Conservation (phyloP, 2,329 filamentous ascomycete genomes). For the Calonectria hawksworthii region DNA sequence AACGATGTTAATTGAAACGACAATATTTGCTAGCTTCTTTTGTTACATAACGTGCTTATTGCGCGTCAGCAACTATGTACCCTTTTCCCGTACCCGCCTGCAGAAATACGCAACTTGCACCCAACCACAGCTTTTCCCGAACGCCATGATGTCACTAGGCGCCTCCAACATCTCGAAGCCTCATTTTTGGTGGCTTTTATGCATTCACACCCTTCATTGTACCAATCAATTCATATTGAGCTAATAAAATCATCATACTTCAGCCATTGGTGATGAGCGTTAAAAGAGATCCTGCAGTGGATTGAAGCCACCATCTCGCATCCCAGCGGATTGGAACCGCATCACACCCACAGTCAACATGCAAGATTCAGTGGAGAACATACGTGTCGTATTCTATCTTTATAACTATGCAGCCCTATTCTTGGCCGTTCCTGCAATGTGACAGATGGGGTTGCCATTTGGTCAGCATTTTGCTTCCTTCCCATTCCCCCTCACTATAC, state of each 20-base stretch:
- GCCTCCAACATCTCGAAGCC: not conserved
- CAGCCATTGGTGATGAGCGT: not conserved
- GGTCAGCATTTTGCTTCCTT: not conserved
- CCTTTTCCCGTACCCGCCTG: not conserved
- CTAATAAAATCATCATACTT: not conserved
- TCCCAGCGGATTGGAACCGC: not conserved
- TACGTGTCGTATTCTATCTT: not conserved
- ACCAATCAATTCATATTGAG: not conserved
- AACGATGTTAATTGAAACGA: not conserved
- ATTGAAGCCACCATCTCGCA: not conserved
- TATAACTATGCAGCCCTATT: too few relatives aligned
- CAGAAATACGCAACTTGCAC: not conserved
- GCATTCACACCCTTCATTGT: not conserved
- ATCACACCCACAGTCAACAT: not conserved
- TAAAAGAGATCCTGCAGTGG: not conserved
- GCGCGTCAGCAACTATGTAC: not conserved
- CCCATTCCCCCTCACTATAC: not conserved
- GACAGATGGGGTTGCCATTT: not conserved
- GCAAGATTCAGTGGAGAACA: not conserved
- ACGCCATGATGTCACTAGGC: not conserved
- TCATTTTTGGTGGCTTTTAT: too few relatives aligned
- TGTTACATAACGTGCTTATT: not conserved
- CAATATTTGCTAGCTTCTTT: too few relatives aligned
- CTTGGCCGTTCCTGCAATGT: not conserved
- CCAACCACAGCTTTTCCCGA: conserved; percentile 1